These are phyloP conservation scores for Porphyrellus cyaneotinctus DNA, from an alignment of 768 basidiomycete genomes.

Conservation along the genomic window DNA sequence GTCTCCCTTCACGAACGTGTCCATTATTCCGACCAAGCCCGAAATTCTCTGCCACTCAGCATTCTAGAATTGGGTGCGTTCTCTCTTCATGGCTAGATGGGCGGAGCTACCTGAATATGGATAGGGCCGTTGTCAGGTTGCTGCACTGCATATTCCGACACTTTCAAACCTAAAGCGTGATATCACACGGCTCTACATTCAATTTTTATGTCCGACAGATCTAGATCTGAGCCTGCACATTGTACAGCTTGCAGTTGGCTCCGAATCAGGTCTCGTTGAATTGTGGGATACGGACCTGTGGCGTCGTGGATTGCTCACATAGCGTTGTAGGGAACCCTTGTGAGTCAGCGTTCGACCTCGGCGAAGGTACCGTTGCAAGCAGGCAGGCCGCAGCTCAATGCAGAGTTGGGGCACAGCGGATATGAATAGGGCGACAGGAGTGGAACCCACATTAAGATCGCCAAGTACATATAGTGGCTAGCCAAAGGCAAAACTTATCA, in stretches of 20 bases:
- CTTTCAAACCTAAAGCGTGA: conserved; percentile 7
- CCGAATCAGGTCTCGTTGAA: not conserved
- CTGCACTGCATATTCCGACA: not conserved
- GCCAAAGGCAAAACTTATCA: not conserved
- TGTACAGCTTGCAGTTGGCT: not conserved
- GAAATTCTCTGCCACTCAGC: not conserved
- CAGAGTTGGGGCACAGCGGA: not conserved
- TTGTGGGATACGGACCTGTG: conserved; percentile 19
- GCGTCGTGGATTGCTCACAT: conserved; percentile 17
- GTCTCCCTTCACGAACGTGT: conserved; percentile 11
- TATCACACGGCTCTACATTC: not conserved
- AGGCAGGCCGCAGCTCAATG: not conserved
- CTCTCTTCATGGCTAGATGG: conserved; percentile 1
- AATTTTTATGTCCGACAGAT: not conserved
- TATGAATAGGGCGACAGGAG: not conserved
- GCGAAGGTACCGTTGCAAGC: not conserved
- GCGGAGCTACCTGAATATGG: conserved; percentile 23
- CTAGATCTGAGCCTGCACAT: not conserved
- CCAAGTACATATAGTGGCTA: not conserved
- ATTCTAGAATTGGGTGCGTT: conserved; percentile 6
- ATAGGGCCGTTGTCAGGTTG: conserved; percentile 1
- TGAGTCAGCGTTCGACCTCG: conserved; percentile 2
- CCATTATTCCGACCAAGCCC: conserved; percentile 1
- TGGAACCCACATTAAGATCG: not conserved
- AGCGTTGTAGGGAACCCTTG: not conserved